Evolutionary conservation across 2,329 filamentous ascomycete species (phyloP), one percentile per base, ranked within the genome.

Genomic region (Aaosphaeria pasadenensis): DNA sequence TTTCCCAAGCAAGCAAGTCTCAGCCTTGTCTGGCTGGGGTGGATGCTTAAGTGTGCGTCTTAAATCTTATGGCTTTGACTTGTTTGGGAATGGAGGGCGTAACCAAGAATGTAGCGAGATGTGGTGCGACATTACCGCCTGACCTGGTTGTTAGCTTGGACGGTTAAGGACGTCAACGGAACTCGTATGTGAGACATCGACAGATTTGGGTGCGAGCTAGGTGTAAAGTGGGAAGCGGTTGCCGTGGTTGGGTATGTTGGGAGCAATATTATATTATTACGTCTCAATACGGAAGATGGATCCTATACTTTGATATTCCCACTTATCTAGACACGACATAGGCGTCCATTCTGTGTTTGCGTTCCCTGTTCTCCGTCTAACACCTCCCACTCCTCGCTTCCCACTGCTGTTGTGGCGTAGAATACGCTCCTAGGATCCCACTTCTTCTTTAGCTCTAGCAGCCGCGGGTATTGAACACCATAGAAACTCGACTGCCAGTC

Each of bases 401-500:
- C 59, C 0, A 64, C 59, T 1, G 53, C 58, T 4, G 56, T 58
- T 2, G 49, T 52, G 0, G 53, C 60, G 31, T 60, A 66, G 28
- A 69, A 67, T 2, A 67, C 46, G 5, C 47, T 42, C n/a, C 48
- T 54, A 0, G 63, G 61, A 51, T 67, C 63, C 49, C 54, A 51
- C 43, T 58, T 55, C 32, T 52, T 43, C 55, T 66, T 67, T 29
- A 67, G 24, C 11, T 48, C 40, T 30, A 65, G 32, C 28, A 69
- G 41, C 30, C 55, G 46, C 1, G 47, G 45, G 43, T 69, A 69
- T 32, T 66, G 54, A 1, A 32, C 44, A 5, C 65, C 66, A 45
- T 57, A 68, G 41, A 65, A 67, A 30, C 53, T 56, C 9, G 50
- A 42, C 31, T 65, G 58, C 56, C 59, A 67, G 29, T 57, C 46